Evolutionary conservation across 305 asterid species (phyloP).

Genomic region (Fraxinus xanthoxyloides): DNA sequence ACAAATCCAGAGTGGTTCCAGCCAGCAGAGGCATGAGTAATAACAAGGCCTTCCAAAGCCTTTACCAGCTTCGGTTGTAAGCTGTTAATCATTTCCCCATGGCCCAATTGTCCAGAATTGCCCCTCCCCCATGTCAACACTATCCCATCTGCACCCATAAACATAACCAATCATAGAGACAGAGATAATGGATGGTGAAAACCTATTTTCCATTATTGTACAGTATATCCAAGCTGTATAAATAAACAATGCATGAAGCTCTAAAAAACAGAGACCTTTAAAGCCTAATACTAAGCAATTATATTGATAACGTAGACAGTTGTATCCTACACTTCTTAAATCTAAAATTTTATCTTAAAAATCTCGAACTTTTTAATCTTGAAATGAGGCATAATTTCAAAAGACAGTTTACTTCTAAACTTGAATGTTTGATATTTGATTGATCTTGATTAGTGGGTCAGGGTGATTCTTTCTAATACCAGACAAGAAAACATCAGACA

Average conservation of each 20-base stretch:
- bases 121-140: constrained; percentile 96
- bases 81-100: constrained; percentile 45
- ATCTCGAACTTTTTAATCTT: too few species aligned
- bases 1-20: constrained; percentile 95
- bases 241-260: too few species aligned
- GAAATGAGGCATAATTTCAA: too few species aligned
- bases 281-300: neutral
- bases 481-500: too few species aligned
- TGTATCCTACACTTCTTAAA: neutral
- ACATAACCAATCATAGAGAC: neutral
- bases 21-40: constrained; percentile 76
- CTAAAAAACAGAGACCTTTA: too few species aligned
- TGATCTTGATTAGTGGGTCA: too few species aligned
- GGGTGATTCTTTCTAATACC: too few species aligned
- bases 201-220: neutral
- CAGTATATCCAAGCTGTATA: too few species aligned
- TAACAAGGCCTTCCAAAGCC: constrained; percentile 39
- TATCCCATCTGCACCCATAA: constrained; percentile 56
- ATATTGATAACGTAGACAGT: neutral
- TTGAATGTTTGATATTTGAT: too few species aligned
- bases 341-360: neutral
- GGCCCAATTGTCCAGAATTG: constrained; percentile 85
- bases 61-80: constrained; percentile 46
- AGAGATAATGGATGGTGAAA: neutral
- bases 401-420: too few species aligned